Evolutionary conservation across 495 filamentous ascomycete species (phyloP), one percentile per base, ranked within the genome.

Genomic region (Cairneyella variabilis): DNA sequence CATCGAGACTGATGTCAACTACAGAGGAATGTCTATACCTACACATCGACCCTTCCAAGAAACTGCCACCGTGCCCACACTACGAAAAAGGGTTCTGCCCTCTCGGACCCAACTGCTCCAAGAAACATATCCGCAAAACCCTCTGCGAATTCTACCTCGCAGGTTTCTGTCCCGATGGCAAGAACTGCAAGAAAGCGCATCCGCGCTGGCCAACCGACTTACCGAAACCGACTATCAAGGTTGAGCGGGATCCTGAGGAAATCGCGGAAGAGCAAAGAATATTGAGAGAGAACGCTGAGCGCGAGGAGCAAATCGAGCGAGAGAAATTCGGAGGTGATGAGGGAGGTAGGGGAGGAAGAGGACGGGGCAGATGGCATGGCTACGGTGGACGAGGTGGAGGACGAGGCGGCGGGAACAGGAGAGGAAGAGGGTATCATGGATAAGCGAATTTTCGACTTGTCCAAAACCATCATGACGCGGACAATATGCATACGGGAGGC

Each of bases 81-180:
- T 98, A 96, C 71, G 89, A 96, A 48, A 81, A 83, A n/a, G 93
- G 93, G 1, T 97, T 96, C 71, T 97, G 95, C 58, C 88, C 90
- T 20, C 75, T 97, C 12, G 95, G 93, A 0, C 87, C 91, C 3
- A 70, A 78, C 22, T 98, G 93, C 66, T 83, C 85, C 9, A 88
- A 95, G 70, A 86, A 86, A 57, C 93, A 98, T 67, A 82, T 95
- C 44, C 71, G 82, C 26, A 82, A 88, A 27, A 79, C 78, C 37
- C 63, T 96, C 1, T 98, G 93, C 66, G 68, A 71, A n/a, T 95
- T 81, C 68, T 98, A 95, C 62, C 75, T 97, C 25, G 89, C 89
- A 1, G 95, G 95, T 1, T 98, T 98, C 70, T 98, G 93, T 65
- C 93, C 93, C 0, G 85, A 95, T 53, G 91, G 91, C 10, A 81